Evolutionary conservation across 2,329 filamentous ascomycete genomes (phyloP), one percentile per base, ranked within the genome.

Genomic region (Raffaelea arxii): DNA sequence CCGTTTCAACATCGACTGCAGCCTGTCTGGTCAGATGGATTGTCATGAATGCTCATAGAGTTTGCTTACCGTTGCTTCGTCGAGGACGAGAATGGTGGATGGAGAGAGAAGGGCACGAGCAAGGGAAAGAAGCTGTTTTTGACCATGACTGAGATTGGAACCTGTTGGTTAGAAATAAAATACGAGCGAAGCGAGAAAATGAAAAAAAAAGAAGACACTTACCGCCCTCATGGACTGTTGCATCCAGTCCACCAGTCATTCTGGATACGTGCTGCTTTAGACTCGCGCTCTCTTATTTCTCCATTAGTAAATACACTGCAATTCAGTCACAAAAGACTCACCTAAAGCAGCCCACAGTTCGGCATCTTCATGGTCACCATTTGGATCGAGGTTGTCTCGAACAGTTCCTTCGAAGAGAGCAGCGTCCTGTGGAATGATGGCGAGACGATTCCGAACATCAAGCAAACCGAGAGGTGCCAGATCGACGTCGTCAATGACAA

Each of bases 11-110:
- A 59, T 84, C 78, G 10, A 83, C 77, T 21, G 74, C 78, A 55
- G 89, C 89, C 24, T 97, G 49, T 92, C n/a, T n/a, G n/a, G n/a
- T n/a, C n/a, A n/a, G n/a, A n/a, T n/a, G n/a, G n/a, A n/a, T n/a
- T n/a, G n/a, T n/a, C n/a, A n/a, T n/a, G n/a, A n/a, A n/a, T n/a
- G n/a, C n/a, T n/a, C n/a, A n/a, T n/a, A n/a, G n/a, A n/a, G n/a
- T n/a, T n/a, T n/a, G n/a, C n/a, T n/a, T n/a, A n/a, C n/a, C 25
- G 92, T 98, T 49, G 94, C 92, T 74, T 98, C 92, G 63, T 98
- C 92, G 24, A 98, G 76, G 3, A 98, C 90, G 50, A 98, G 76
- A 58, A 98, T 97, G 66, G 97, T 97, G 66, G 87, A 94, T 14
- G 92, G 92, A 5, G 91, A 94, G 41, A 98, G 77, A 63, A 98